Percentiles rank a stretch among this genome's conserved stretches.
These are phyloP conservation scores for Malus hybrid DNA, from an alignment of 331 rosid species.

Conservation along the genomic window DNA sequence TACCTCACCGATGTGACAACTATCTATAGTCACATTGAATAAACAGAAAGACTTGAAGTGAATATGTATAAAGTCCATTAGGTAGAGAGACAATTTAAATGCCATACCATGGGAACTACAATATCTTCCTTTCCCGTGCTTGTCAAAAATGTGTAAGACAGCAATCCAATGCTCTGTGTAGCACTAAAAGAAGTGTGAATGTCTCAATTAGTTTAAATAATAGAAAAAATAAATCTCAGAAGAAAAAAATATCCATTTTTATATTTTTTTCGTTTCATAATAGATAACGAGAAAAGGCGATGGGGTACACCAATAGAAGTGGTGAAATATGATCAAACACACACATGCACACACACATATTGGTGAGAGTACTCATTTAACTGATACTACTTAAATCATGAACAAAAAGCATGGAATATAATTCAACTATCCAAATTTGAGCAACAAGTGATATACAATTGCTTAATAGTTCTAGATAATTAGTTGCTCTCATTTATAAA, in stretches of 20 bases:
- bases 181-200: slow-evolving; percentile 34
- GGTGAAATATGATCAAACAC: neutral
- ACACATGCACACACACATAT: neutral
- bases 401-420: neutral
- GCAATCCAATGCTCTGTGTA: slow-evolving; percentile 87
- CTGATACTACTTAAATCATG: neutral
- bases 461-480: neutral
- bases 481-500: neutral
- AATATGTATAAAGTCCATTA: neutral
- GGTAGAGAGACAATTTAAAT: neutral
- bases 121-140: slow-evolving; percentile 91
- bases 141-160: slow-evolving; percentile 93
- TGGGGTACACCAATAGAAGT: neutral
- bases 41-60: neutral
- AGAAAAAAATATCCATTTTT: neutral
- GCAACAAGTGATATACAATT: neutral
- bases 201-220: slow-evolving; percentile 30
- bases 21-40: neutral
- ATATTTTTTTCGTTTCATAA: neutral
- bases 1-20: neutral
- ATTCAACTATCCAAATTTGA: neutral
- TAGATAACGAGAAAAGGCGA: neutral
- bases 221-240: neutral
- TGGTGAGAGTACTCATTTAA: neutral
- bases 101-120: slow-evolving; percentile 88